These are phyloP conservation scores for Claviceps sp. DNA, from an alignment of 2,329 filamentous ascomycete genomes.

Conservation along the genomic window DNA sequence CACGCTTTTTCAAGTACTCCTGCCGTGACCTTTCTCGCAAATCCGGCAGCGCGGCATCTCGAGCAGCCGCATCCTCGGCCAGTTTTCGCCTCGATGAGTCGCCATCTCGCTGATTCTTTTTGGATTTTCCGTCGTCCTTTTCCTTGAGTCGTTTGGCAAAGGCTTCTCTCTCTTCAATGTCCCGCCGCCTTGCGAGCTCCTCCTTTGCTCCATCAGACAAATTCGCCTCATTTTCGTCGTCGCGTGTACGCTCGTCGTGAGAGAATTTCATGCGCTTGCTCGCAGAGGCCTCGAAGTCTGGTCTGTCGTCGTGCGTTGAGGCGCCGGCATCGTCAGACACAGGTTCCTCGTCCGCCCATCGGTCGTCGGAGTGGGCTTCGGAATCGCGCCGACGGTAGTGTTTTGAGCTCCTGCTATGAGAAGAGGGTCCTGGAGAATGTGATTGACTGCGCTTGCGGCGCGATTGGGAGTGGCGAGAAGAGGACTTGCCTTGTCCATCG, in stretches of 20 bases:
- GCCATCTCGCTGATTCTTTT: conserved; percentile 49
- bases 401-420: conserved; percentile 22
- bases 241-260: conserved; percentile 35
- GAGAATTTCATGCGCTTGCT: conserved; percentile 55
- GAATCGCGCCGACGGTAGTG: conserved; percentile 28
- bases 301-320: conserved; percentile 29
- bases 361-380: conserved; percentile 51
- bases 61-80: conserved; percentile 44
- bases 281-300: conserved; percentile 54
- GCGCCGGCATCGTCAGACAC: conserved; percentile 27
- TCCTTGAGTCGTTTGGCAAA: conserved; percentile 64
- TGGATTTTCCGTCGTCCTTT: conserved; percentile 57
- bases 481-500: conserved; percentile 16
- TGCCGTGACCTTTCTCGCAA: conserved; percentile 75
- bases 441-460: conserved; percentile 20
- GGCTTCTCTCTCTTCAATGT: conserved; percentile 63
- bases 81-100: conserved; percentile 39
- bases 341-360: conserved; percentile 69
- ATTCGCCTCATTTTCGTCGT: conserved; percentile 17
- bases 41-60: conserved; percentile 63
- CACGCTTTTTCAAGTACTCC: conserved; percentile 86
- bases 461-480: conserved; percentile 14
- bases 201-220: conserved; percentile 46
- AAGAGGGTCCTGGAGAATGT: conserved; percentile 17
- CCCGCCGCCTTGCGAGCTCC: conserved; percentile 46